Conservation (phyloP, 129 eudicot genomes). For the Artemisia tridentata region DNA sequence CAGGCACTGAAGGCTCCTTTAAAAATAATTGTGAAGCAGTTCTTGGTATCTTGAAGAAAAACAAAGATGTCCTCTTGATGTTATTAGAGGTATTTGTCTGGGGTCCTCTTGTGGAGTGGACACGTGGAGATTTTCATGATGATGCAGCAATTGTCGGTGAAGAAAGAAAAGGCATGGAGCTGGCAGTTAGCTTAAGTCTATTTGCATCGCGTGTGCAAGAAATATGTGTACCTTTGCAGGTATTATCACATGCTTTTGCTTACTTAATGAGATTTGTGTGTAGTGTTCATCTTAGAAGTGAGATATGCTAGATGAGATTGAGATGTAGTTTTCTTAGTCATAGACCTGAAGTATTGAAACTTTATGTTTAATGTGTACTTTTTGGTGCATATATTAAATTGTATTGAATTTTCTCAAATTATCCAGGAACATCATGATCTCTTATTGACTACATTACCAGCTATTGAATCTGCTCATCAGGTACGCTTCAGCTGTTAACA, state of each 20-base stretch:
- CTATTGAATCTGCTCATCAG: constrained; percentile 89
- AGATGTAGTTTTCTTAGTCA: not conserved
- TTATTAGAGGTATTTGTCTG: constrained; percentile 86
- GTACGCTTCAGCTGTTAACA: constrained; percentile 42
- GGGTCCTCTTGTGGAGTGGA: constrained; percentile 99
- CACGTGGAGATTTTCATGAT: constrained; percentile 97
- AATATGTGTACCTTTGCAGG: constrained; percentile 97
- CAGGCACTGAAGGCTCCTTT: constrained; percentile 88
- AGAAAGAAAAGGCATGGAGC: constrained; percentile 99
- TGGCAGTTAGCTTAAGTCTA: constrained; percentile 94
- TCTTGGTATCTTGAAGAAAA: constrained; percentile 75
- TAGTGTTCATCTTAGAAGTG: not conserved
- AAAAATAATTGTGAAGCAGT: constrained; percentile 88
- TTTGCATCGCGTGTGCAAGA: constrained; percentile 99
- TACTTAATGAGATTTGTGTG: not conserved
- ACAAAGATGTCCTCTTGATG: constrained; percentile 91
- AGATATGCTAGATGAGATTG: constrained; percentile 11
- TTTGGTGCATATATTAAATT: constrained; percentile 9
- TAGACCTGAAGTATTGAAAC: constrained; percentile 2
- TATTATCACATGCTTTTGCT: constrained; percentile 28
- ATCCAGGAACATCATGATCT: constrained; percentile 96
- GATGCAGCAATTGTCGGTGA: constrained; percentile 98
- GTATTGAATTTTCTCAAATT: constrained; percentile 5
- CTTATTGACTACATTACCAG: constrained; percentile 73
- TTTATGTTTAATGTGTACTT: not conserved